Conservation (phyloP, 1,284 basidiomycete genomes). For the Pseudozyma tsukubaensis region DNA sequence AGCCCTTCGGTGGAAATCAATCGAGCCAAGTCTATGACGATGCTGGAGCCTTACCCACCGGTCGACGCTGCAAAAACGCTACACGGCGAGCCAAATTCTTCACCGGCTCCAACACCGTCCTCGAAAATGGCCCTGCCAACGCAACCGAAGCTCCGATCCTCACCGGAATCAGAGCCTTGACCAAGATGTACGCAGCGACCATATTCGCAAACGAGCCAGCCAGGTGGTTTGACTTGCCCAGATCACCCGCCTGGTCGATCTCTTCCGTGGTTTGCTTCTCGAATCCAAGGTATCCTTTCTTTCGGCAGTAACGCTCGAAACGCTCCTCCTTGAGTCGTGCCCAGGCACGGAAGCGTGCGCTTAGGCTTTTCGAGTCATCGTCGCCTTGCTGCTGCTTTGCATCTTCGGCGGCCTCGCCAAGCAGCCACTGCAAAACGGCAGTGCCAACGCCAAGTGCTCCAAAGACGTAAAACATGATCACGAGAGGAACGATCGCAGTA, state of each 20-base stretch:
- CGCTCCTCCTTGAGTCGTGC: constrained; percentile 68
- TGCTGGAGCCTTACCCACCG: neutral
- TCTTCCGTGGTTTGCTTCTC: constrained; percentile 72
- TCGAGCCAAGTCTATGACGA: too few species aligned
- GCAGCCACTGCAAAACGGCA: constrained; percentile 72
- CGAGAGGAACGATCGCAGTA: constrained; percentile 82
- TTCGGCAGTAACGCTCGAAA: constrained; percentile 78
- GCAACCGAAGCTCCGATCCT: constrained; percentile 81
- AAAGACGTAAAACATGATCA: constrained; percentile 80
- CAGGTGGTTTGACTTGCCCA: constrained; percentile 72
- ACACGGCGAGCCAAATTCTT: constrained; percentile 21
- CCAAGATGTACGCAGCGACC: constrained; percentile 83
- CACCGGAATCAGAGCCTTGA: constrained; percentile 84
- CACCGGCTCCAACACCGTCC: constrained; percentile 76
- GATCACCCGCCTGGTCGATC: constrained; percentile 39
- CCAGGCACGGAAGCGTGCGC: constrained; percentile 26
- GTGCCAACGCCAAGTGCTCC: constrained; percentile 79
- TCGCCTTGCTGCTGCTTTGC: constrained; percentile 3
- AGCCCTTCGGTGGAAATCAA: too few species aligned
- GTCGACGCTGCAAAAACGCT: neutral
- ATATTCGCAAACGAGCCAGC: constrained; percentile 62
- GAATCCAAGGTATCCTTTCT: constrained; percentile 85
- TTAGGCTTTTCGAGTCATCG: constrained; percentile 7
- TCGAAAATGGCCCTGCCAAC: constrained; percentile 80
- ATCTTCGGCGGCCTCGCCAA: constrained; percentile 15